These are phyloP conservation scores for Coelastrella sp. DNA, from an alignment of 139 green algal species.

Conservation along the genomic window DNA sequence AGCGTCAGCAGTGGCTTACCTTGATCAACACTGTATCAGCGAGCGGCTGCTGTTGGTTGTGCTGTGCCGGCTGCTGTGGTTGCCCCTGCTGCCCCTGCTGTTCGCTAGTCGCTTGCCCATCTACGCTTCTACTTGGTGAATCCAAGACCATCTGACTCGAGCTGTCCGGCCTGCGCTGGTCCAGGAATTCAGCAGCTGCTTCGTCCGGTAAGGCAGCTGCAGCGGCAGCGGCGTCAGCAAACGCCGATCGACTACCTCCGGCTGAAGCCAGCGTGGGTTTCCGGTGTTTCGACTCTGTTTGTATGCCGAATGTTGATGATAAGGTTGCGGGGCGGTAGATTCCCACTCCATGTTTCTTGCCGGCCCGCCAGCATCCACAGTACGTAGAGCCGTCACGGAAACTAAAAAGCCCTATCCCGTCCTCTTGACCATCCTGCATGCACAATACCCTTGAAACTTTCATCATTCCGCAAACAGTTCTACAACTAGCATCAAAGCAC, in stretches of 20 bases:
- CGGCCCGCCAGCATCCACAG: constrained; percentile 77
- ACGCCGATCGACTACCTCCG: background rate
- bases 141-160: too few relatives aligned
- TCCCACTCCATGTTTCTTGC: constrained; percentile 83
- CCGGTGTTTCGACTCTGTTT: background rate
- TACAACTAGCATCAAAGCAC: too few relatives aligned
- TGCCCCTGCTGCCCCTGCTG: background rate
- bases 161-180: background rate
- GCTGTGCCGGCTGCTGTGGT: background rate
- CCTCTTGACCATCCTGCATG: constrained; percentile 67
- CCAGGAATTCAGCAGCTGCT: constrained; percentile 28
- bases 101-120: background rate
- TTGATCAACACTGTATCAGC: background rate
- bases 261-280: background rate
- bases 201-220: constrained; percentile 42
- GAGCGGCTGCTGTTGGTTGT: background rate
- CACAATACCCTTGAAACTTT: background rate
- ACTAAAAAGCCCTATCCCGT: constrained; percentile 82
- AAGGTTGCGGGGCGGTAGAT: constrained; percentile 42
- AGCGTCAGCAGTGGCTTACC: background rate
- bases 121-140: too few relatives aligned
- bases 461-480: background rate
- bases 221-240: constrained; percentile 36
- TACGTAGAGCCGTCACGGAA: constrained; percentile 79
- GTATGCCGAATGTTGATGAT: too few relatives aligned